Evolutionary conservation across 495 filamentous ascomycete species (phyloP), one percentile per base, ranked within the genome.

Genomic region (Penicillium silybi): DNA sequence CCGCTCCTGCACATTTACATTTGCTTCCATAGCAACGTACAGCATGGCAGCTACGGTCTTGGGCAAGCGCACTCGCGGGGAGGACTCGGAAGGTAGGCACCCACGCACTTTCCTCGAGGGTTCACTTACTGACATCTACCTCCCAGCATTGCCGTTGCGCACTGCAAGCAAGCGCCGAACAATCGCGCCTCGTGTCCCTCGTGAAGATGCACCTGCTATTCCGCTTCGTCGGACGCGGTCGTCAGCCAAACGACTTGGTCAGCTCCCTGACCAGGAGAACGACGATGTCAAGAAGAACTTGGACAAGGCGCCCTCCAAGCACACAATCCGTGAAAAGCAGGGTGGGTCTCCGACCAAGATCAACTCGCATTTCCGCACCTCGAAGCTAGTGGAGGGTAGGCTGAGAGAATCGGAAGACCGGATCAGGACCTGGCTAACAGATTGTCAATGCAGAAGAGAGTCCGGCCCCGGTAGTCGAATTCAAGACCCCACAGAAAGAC

Each of bases 91-190:
- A 68, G 83, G 88, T 89, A 86, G 46, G 53, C 38, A 18, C 37
- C 25, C 15, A 38, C 15, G 11, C 26, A 34, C 35, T 49, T 48
- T 18, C 44, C 39, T 35, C 15, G n/a, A 20, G 13, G 19, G 19
- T 37, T 56, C 13, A 59, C 47, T 41, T 18, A 51, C 41, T 7
- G 16, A 20, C 13, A 45, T 41, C 25, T 43, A 32, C 11, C 41
- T 17, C 19, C 6, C 74, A 68, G 77, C 69, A 43, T 42, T 68
- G 7, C 67, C 69, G 16, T 48, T 72, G 29, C 74, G 72, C n/a
- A 82, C 77, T 53, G 77, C 70, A 68, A 84, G 75, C 72, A 91
- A 80, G 74, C 82, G 78, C 70, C 83, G 80, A 62, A 80, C 72
- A 54, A 75, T 74, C 57, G 63, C 62, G 11, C 69, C 70, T 52